These are phyloP conservation scores for Perkinsus olseni DNA, from an alignment of 169 alveolate species.

Conservation along the genomic window DNA sequence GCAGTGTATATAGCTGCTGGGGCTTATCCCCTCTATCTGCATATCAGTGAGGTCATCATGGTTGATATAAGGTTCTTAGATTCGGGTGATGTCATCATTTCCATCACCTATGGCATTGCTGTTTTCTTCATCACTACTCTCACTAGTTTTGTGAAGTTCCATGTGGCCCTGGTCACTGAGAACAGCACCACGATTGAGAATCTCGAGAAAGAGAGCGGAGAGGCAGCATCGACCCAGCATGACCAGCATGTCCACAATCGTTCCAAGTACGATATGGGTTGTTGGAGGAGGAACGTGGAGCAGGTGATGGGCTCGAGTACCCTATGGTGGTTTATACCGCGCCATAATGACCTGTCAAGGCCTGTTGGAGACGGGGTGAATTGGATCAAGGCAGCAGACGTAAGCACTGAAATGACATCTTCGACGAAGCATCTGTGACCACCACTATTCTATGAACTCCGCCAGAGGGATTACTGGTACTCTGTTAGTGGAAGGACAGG, in stretches of 20 bases:
- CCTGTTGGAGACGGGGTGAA: slow-evolving; percentile 80
- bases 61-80: not conserved
- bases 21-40: not conserved
- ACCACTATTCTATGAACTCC: too few relatives aligned
- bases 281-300: slow-evolving; percentile 15
- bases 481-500: too few relatives aligned
- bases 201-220: slow-evolving; percentile 33
- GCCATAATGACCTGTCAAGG: slow-evolving; percentile 54
- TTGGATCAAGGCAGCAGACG: slow-evolving; percentile 42
- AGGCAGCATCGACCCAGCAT: not conserved
- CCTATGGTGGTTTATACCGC: slow-evolving; percentile 71
- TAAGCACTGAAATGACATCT: not conserved
- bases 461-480: too few relatives aligned
- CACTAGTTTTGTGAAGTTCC: slow-evolving; percentile 69
- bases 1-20: slow-evolving; percentile 19
- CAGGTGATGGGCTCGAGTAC: slow-evolving; percentile 57
- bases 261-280: not conserved
- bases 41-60: not conserved
- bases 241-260: not conserved
- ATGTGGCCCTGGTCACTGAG: slow-evolving; percentile 38
- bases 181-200: slow-evolving; percentile 74
- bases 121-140: slow-evolving; percentile 57
- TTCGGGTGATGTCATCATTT: not conserved
- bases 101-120: slow-evolving; percentile 31
- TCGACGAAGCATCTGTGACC: not conserved